Percentiles rank a stretch among this genome's conserved stretches.
These are phyloP conservation scores for Exsudoporus frostii DNA, from an alignment of 768 basidiomycete species.

Conservation along the genomic window DNA sequence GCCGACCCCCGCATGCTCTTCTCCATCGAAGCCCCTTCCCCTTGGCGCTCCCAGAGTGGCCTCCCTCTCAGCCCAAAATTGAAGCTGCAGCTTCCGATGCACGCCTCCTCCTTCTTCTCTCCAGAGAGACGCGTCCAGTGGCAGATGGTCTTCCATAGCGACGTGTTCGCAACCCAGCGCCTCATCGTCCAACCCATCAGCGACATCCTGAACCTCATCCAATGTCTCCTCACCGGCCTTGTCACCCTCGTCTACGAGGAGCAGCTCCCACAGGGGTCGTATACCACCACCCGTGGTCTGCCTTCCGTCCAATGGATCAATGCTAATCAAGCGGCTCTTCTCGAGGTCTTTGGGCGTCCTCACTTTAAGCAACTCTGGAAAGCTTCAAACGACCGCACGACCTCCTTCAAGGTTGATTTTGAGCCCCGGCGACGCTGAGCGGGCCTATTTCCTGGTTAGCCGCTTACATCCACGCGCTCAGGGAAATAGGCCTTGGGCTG, in stretches of 20 bases:
- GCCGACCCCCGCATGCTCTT: conserved; percentile 73
- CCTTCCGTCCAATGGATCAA: conserved; percentile 78
- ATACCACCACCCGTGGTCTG: conserved; percentile 73
- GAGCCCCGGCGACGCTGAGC: conserved; percentile 40
- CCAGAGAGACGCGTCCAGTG: conserved; percentile 82
- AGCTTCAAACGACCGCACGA: conserved; percentile 67
- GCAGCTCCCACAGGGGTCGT: conserved; percentile 61
- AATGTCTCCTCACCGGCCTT: conserved; percentile 71
- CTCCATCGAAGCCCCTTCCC: conserved; percentile 73
- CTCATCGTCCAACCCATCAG: conserved; percentile 66
- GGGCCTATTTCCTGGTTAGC: conserved; percentile 8
- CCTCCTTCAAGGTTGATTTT: conserved; percentile 73
- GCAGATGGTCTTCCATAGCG: conserved; percentile 87
- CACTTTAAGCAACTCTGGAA: conserved; percentile 72
- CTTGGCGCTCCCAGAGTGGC: conserved; percentile 72
- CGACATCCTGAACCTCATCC: conserved; percentile 65
- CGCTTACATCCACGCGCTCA: conserved; percentile 5
- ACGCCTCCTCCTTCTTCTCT: conserved; percentile 83
- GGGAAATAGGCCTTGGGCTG: conserved; percentile 15
- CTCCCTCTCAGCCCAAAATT: conserved; percentile 75
- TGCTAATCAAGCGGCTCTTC: conserved; percentile 61
- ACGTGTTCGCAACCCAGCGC: conserved; percentile 68
- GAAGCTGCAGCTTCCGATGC: conserved; percentile 68
- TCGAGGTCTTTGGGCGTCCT: conserved; percentile 68
- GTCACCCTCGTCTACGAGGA: conserved; percentile 76